A percentile compares a stretch with the other conserved stretches of the same genome.
Conservation (phyloP, 176 grass and related monocot genomes). For the Oryza meridionalis region DNA sequence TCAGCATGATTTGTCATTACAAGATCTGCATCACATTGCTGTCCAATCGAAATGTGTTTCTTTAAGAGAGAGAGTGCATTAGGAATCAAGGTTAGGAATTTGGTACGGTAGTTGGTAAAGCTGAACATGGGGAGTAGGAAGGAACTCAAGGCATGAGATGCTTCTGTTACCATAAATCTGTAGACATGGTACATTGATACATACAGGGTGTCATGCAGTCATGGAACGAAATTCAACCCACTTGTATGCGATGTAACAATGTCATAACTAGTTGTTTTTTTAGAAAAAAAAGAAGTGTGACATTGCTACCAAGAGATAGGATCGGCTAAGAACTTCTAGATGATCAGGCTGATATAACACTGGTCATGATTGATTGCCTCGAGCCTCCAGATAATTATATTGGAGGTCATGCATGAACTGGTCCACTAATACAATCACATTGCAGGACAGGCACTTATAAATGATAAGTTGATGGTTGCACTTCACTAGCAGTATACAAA, state of each 20-base stretch:
- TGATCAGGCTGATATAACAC: conserved; percentile 9
- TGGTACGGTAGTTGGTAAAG: conserved; percentile 32
- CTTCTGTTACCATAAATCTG: not conserved
- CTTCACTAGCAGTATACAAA: not conserved
- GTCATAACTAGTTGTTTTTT: not conserved
- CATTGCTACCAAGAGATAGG: not conserved
- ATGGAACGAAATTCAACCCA: not conserved
- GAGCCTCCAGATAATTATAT: not conserved
- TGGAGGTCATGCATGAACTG: conserved; percentile 1
- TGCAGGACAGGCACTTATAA: not conserved
- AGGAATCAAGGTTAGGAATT: conserved; percentile 26
- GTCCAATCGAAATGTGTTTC: conserved; percentile 7
- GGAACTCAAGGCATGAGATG: conserved; percentile 28
- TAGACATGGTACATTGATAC: not conserved
- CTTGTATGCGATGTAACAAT: not conserved
- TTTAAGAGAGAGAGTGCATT: conserved; percentile 2
- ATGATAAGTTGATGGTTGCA: not conserved
- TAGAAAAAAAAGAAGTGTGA: not conserved
- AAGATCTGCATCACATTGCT: conserved; percentile 29
- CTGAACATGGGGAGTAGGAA: conserved; percentile 36
- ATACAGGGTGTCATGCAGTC: conserved; percentile 5
- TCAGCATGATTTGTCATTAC: conserved; percentile 16
- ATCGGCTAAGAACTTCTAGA: not conserved
- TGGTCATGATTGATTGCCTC: not conserved
- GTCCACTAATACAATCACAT: conserved; percentile 6